Conservation (phyloP, 2,329 filamentous ascomycete species). For the Aspergillus vadensis region DNA sequence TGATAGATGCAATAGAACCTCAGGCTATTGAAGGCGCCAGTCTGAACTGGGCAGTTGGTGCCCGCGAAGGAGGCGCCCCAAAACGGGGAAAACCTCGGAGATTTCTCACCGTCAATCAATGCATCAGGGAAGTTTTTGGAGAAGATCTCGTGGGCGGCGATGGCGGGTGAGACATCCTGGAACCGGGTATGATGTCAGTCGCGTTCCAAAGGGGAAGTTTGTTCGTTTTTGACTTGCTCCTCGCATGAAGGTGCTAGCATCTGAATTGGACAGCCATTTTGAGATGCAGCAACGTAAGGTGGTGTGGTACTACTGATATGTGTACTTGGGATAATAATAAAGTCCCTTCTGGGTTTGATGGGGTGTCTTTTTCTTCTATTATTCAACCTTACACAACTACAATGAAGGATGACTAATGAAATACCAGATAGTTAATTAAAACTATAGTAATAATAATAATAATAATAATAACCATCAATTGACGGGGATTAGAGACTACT, state of each 20-base stretch:
- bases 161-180: constrained; percentile 15
- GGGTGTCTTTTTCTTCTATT: background rate
- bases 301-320: background rate
- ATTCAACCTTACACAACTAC: background rate
- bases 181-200: constrained; percentile 22
- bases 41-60: constrained; percentile 15
- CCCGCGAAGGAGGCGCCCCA: background rate
- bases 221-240: background rate
- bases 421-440: too few species aligned
- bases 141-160: constrained; percentile 15
- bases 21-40: constrained; percentile 22
- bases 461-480: too few species aligned
- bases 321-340: too few species aligned
- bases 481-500: too few species aligned
- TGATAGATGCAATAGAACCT: constrained; percentile 18
- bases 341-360: background rate
- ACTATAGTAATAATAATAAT: too few species aligned
- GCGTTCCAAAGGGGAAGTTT: constrained; percentile 10
- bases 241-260: background rate
- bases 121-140: background rate
- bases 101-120: constrained; percentile 11
- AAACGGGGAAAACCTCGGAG: constrained; percentile 21
- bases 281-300: background rate
- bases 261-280: background rate
- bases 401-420: background rate